Conservation (phyloP, 2,329 filamentous ascomycete species). For the Aspergillus sp. region DNA sequence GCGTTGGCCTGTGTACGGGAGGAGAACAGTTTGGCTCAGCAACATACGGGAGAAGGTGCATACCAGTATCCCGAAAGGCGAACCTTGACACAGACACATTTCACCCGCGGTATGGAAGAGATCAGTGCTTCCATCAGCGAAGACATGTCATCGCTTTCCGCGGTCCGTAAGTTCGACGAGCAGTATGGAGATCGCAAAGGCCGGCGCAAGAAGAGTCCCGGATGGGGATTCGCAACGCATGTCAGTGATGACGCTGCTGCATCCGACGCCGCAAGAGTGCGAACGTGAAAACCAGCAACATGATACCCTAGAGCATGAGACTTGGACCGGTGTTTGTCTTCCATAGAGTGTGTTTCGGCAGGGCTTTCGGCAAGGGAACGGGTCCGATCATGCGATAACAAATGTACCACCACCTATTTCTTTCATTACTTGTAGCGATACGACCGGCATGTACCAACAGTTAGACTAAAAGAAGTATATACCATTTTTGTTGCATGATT, state of each 20-base stretch:
- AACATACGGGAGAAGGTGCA: slow-evolving; percentile 37
- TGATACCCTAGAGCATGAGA: slow-evolving; percentile 8
- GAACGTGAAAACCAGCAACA: slow-evolving; percentile 28
- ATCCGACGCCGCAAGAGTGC: slow-evolving; percentile 42
- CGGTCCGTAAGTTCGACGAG: slow-evolving; percentile 93
- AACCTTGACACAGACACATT: slow-evolving; percentile 67
- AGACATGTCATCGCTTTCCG: slow-evolving; percentile 82
- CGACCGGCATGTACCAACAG: slow-evolving; percentile 31
- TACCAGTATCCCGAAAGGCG: slow-evolving; percentile 69
- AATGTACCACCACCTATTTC: slow-evolving; percentile 23
- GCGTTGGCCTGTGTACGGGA: slow-evolving; percentile 50
- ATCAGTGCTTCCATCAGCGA: slow-evolving; percentile 91
- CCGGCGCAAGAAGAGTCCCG: slow-evolving; percentile 58
- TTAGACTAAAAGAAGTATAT: slow-evolving; percentile 17
- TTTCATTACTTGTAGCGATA: slow-evolving; percentile 23
- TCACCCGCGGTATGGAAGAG: slow-evolving; percentile 80
- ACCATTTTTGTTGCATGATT: background rate
- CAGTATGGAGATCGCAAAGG: slow-evolving; percentile 82
- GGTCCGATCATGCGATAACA: slow-evolving; percentile 14
- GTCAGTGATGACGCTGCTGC: slow-evolving; percentile 29
- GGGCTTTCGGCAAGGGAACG: slow-evolving; percentile 3
- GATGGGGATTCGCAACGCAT: slow-evolving; percentile 51
- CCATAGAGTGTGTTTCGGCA: slow-evolving; percentile 1
- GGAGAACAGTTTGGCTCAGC: slow-evolving; percentile 42
- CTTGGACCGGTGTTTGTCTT: background rate